Evolutionary conservation across 768 basidiomycete genomes (phyloP).

Genomic region (Boletus bicolor): DNA sequence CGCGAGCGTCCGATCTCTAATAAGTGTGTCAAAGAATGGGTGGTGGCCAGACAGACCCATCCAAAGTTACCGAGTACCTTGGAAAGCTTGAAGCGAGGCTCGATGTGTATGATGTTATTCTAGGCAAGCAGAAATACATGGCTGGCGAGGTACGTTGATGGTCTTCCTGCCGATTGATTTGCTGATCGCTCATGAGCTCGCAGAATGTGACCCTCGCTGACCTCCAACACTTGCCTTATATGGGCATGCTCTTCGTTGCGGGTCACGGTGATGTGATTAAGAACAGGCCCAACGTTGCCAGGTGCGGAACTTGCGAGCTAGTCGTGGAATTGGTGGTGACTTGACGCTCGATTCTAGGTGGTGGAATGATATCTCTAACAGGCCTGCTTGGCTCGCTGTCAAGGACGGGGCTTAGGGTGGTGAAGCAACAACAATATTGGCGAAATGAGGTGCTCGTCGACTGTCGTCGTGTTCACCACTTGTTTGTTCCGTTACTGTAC

Average conservation of each 20-base stretch:
- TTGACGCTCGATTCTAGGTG: conserved; percentile 35
- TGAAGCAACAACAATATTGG: neutral
- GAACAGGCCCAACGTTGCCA: conserved; percentile 41
- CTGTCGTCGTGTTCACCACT: neutral
- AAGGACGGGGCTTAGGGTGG: conserved; percentile 32
- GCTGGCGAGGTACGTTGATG: conserved; percentile 48
- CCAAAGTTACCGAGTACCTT: conserved; percentile 12
- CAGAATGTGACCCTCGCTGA: conserved; percentile 54
- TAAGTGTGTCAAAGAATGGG: neutral
- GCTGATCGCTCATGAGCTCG: neutral
- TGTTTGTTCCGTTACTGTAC: neutral
- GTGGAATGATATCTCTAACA: conserved; percentile 47
- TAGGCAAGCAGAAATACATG: conserved; percentile 52
- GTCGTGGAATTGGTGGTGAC: neutral
- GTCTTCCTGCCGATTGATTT: neutral
- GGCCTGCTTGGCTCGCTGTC: conserved; percentile 46
- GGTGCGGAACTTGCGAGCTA: conserved; percentile 29
- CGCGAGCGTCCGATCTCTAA: neutral
- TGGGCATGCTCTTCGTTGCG: conserved; percentile 21
- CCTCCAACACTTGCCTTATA: conserved; percentile 54
- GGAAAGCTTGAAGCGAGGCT: conserved; percentile 35
- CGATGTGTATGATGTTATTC: conserved; percentile 51
- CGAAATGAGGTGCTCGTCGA: neutral
- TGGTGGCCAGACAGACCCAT: conserved; percentile 25
- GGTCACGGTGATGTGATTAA: conserved; percentile 31